Percentiles rank a stretch among this genome's conserved stretches.
phyloP scores from a whole-genome alignment of 192 early-diverging fungal genomes.

The Mortierella claussenii region DNA sequence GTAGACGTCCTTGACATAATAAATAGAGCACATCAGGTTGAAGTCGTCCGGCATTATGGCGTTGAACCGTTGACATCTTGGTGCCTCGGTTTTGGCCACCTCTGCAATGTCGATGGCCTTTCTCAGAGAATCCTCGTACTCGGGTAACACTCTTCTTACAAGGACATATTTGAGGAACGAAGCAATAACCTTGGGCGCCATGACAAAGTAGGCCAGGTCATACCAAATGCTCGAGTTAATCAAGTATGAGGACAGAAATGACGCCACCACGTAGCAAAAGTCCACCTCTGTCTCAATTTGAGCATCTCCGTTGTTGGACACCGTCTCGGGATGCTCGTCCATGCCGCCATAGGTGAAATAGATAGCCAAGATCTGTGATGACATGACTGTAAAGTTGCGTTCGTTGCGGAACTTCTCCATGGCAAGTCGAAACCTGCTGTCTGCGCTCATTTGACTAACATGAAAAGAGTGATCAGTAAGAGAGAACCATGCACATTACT shows the following conservation, averaged over 20 bases:
- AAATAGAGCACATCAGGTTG: not conserved
- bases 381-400: slow-evolving; percentile 13
- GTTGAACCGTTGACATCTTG: slow-evolving; percentile 31
- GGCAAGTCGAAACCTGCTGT: slow-evolving; percentile 24
- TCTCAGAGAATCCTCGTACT: slow-evolving; percentile 16
- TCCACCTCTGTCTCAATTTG: slow-evolving; percentile 17
- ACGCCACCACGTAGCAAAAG: slow-evolving; percentile 15
- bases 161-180: slow-evolving; percentile 30
- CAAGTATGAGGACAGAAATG: slow-evolving; percentile 33
- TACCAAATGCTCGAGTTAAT: slow-evolving; percentile 8
- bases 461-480: too few relatives aligned
- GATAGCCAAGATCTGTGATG: slow-evolving; percentile 18
- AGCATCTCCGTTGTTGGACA: not conserved
- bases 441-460: slow-evolving; percentile 9
- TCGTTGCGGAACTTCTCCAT: slow-evolving; percentile 47
- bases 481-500: too few relatives aligned
- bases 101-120: slow-evolving; percentile 17
- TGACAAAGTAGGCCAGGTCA: slow-evolving; percentile 15
- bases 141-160: slow-evolving; percentile 22
- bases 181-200: slow-evolving; percentile 29
- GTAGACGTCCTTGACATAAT: not conserved
- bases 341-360: slow-evolving; percentile 41
- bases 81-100: slow-evolving; percentile 11
- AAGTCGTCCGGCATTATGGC: slow-evolving; percentile 17
- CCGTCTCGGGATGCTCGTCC: slow-evolving; percentile 11